Percentiles rank a stretch among this genome's conserved stretches.
These are phyloP conservation scores for Pseudisothecium myosuroides DNA, from an alignment of 225 moss, liverwort and hornwort species.

Conservation along the genomic window DNA sequence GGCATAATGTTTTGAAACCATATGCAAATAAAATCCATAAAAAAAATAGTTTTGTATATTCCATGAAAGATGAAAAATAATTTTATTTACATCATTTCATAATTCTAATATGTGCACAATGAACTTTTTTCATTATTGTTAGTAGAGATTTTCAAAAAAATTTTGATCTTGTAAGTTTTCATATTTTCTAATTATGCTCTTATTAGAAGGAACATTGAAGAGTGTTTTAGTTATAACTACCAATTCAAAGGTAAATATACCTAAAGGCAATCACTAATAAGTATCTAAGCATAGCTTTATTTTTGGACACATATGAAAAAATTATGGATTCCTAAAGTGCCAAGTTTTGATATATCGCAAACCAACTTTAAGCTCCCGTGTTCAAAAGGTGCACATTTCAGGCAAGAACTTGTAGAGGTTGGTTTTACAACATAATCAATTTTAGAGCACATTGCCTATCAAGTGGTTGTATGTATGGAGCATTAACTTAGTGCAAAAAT, in stretches of 20 bases:
- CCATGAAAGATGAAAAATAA: neutral
- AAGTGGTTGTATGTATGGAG: neutral
- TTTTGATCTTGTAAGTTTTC: neutral
- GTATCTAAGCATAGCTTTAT: too few species aligned
- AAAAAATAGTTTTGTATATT: neutral
- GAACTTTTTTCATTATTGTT: neutral
- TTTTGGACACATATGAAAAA: too few species aligned
- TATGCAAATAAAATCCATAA: neutral
- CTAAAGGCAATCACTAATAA: too few species aligned
- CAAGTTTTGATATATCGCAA: neutral
- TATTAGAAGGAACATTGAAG: too few species aligned
- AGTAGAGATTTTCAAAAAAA: too few species aligned
- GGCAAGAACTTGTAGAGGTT: neutral
- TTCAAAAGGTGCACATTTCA: neutral
- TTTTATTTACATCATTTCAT: neutral
- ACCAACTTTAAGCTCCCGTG: neutral
- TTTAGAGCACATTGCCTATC: rapidly evolving
- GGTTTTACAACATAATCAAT: neutral
- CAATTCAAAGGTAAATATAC: too few species aligned
- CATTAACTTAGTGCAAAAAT: neutral
- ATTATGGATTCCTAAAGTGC: neutral
- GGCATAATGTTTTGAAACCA: neutral
- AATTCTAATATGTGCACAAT: too few species aligned
- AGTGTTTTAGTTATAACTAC: too few species aligned
- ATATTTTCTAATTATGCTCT: neutral